Base-by-base conservation (phyloP, 768 basidiomycete genomes). In the Inosperma sp. region DNA sequence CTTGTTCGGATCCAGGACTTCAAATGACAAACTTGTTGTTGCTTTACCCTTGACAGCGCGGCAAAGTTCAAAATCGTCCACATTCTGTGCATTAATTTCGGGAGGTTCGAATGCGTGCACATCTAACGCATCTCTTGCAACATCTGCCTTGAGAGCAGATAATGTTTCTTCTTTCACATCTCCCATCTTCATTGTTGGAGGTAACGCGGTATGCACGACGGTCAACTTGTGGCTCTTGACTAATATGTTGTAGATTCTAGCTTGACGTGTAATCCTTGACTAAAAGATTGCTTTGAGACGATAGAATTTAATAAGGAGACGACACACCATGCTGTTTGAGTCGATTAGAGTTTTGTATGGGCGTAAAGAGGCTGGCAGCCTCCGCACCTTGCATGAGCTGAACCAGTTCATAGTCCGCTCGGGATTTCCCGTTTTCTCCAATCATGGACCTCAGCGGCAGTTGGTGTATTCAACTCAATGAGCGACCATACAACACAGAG, bases 221-320 rank as follows among this genome's bases (percentile, higher is more conserved):
- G 83, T 83, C 45, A 85, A 68, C 56, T 80, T 86, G 70, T 88
- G 85, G 0, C 86, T 84, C 60, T 85, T 87, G 56, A 88, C 65
- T n/a, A 81, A 72, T 14, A 89, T 60, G 48, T 86, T 81, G 67
- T 83, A 82, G 42, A 79, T 71, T 67, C 82, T 86, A 33, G 74
- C 75, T 12, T 71, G 26, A 16, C 42, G 30, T n/a, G 39, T 16
- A 35, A 22, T 21, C n/a, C 23, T 45, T 7, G 50, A 51, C 50
- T 51, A 36, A 2, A 10, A 2, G 31, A 19, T 19, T 33, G 9
- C 31, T 9, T 13, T 42, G 2, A 34, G 13, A 30, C 2, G 17
- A 5, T 33, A 10, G 29, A 42, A 49, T 21, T 9, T 5, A 40
- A 14, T 19, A 19, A 37, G 12, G 37, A 40, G 17, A 40, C 14